Evolutionary conservation across 306 rosid genomes (phyloP).

Genomic region (Hylodesmum podocarpum): DNA sequence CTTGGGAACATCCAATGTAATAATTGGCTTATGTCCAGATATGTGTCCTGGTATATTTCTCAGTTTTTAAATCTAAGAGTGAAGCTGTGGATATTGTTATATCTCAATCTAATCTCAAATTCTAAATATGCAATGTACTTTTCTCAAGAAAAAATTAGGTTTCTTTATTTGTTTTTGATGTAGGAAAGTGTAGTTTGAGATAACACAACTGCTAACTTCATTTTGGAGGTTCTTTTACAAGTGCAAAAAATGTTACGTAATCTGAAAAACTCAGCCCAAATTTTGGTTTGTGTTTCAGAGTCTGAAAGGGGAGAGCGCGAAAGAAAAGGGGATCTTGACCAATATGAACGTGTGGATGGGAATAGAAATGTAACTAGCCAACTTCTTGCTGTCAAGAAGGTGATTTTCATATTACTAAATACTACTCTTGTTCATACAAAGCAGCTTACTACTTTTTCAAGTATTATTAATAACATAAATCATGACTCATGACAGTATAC

Average conservation of each 20-base stretch:
- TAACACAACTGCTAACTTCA: background rate
- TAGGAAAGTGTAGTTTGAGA: slow-evolving; percentile 4
- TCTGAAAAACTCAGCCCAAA: background rate
- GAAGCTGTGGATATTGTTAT: slow-evolving; percentile 31
- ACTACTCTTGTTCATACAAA: background rate
- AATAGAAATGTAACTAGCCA: slow-evolving; percentile 89
- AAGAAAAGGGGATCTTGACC: slow-evolving; percentile 98
- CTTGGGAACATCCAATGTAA: slow-evolving; percentile 53
- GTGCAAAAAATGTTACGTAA: background rate
- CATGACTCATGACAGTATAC: slow-evolving; percentile 59
- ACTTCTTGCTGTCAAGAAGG: slow-evolving; percentile 94
- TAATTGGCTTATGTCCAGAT: slow-evolving; percentile 80
- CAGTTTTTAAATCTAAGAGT: slow-evolving; percentile 24
- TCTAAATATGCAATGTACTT: background rate
- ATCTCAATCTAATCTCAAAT: slow-evolving; percentile 22
- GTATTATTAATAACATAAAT: slow-evolving; percentile 20
- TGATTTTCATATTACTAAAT: slow-evolving; percentile 33
- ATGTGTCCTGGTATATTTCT: slow-evolving; percentile 92
- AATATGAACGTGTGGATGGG: slow-evolving; percentile 85
- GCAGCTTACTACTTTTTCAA: background rate
- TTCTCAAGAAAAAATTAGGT: slow-evolving; percentile 11
- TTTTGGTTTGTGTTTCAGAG: slow-evolving; percentile 51
- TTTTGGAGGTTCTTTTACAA: slow-evolving; percentile 10
- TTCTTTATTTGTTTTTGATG: slow-evolving; percentile 9
- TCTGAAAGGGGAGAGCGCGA: slow-evolving; percentile 94